A percentile compares a stretch with the other conserved stretches of the same genome.
Evolutionary conservation across 805 yeast species (phyloP).

Genomic region (Ogataea kodamae): DNA sequence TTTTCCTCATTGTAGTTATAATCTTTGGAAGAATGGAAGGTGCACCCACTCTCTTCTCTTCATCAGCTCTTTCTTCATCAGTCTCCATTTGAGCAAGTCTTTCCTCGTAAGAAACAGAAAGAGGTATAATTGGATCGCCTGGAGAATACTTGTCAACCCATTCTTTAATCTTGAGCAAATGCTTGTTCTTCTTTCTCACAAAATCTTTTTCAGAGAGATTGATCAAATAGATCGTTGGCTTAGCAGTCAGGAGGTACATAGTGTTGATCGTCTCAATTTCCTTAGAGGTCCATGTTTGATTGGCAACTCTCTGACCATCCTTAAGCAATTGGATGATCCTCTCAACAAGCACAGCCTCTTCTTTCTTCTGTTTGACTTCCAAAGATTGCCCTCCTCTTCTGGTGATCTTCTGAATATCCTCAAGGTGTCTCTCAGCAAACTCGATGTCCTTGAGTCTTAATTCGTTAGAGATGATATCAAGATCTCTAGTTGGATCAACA

Average conservation of each 20-base stretch:
- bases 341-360: slow-evolving; percentile 55
- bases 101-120: slow-evolving; percentile 90
- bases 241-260: slow-evolving; percentile 76
- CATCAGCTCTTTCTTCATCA: slow-evolving; percentile 42
- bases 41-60: slow-evolving; percentile 36
- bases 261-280: slow-evolving; percentile 68
- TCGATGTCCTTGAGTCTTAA: slow-evolving; percentile 95
- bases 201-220: slow-evolving; percentile 74
- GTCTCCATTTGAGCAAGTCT: slow-evolving; percentile 82
- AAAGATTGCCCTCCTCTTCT: slow-evolving; percentile 63
- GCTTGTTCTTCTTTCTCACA: slow-evolving; percentile 48
- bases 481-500: slow-evolving; percentile 92
- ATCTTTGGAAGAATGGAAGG: slow-evolving; percentile 58
- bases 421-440: slow-evolving; percentile 64
- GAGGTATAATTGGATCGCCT: slow-evolving; percentile 82
- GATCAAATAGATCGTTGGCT: slow-evolving; percentile 77
- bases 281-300: slow-evolving; percentile 54
- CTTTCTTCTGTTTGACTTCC: slow-evolving; percentile 61
- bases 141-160: slow-evolving; percentile 74
- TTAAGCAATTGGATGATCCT: slow-evolving; percentile 61
- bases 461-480: slow-evolving; percentile 87
- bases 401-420: slow-evolving; percentile 52
- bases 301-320: slow-evolving; percentile 58
- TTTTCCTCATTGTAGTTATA: slow-evolving; percentile 61
- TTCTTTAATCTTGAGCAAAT: slow-evolving; percentile 44